Percentiles rank a stretch among this genome's conserved stretches.
These are phyloP conservation scores for Purpureocillium lavendulum DNA, from an alignment of 2,329 filamentous ascomycete genomes.

Conservation along the genomic window DNA sequence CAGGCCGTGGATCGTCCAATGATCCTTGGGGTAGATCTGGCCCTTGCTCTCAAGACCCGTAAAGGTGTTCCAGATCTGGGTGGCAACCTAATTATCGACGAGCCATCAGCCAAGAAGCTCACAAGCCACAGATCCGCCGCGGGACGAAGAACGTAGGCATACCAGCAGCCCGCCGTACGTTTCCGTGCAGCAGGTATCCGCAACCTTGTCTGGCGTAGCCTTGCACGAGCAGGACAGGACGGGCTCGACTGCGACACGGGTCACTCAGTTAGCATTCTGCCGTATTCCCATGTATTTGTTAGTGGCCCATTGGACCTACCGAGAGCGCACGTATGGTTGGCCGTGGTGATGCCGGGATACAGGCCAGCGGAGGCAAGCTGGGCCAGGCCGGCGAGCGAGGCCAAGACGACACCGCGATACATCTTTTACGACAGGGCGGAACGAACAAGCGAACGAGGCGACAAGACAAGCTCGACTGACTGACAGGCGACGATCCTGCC, in stretches of 20 bases:
- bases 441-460: too few relatives aligned
- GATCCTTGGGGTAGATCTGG: constrained; percentile 47
- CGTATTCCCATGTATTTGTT: too few relatives aligned
- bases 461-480: too few relatives aligned
- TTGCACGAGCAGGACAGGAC: constrained; percentile 39
- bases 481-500: too few relatives aligned
- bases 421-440: constrained; percentile 13
- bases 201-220: constrained; percentile 32
- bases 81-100: constrained; percentile 32
- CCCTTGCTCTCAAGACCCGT: constrained; percentile 50
- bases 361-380: constrained; percentile 25
- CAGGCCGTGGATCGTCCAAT: constrained; percentile 53
- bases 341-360: constrained; percentile 34
- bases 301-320: too few relatives aligned
- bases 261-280: not conserved
- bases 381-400: constrained; percentile 16
- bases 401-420: constrained; percentile 14
- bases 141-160: too few relatives aligned
- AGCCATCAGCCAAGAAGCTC: not conserved
- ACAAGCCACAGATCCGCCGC: too few relatives aligned
- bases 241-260: constrained; percentile 11
- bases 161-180: constrained; percentile 54
- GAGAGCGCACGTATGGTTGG: constrained; percentile 50
- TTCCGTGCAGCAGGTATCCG: constrained; percentile 55
- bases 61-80: constrained; percentile 58